A percentile compares a stretch with the other conserved stretches of the same genome.
These are phyloP conservation scores for Neonectria faginata DNA, from an alignment of 2,329 filamentous ascomycete species.

Conservation along the genomic window DNA sequence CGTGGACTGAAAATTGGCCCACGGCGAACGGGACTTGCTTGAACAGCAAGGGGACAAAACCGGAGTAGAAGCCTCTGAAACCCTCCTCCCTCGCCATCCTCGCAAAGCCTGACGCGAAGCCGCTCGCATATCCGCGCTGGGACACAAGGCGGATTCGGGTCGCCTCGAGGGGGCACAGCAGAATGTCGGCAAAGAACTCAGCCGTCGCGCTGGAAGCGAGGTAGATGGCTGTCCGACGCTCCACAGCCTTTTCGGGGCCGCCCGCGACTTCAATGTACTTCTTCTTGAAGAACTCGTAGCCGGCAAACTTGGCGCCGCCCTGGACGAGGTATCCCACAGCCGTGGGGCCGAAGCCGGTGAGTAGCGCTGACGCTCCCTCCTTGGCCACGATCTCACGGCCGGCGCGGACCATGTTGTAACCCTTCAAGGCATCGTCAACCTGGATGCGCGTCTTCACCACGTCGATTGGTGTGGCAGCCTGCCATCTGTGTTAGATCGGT, in stretches of 20 bases:
- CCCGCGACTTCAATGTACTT: slow-evolving; percentile 79
- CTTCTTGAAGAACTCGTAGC: slow-evolving; percentile 96
- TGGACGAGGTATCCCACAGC: slow-evolving; percentile 90
- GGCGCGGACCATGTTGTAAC: slow-evolving; percentile 83
- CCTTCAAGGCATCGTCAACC: slow-evolving; percentile 87
- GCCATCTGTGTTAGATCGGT: slow-evolving; percentile 11
- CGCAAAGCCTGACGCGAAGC: slow-evolving; percentile 77
- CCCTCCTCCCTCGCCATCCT: slow-evolving; percentile 83
- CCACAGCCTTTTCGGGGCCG: slow-evolving; percentile 58
- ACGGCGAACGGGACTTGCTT: slow-evolving; percentile 95
- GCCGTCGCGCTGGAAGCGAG: slow-evolving; percentile 76
- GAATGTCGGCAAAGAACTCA: slow-evolving; percentile 80
- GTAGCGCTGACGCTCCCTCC: slow-evolving; percentile 82
- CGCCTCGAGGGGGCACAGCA: slow-evolving; percentile 91
- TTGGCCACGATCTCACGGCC: slow-evolving; percentile 81
- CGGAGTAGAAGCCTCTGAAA: slow-evolving; percentile 86
- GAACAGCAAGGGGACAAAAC: slow-evolving; percentile 87
- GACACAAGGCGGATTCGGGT: slow-evolving; percentile 83
- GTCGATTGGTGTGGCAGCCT: slow-evolving; percentile 66
- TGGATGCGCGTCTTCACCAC: slow-evolving; percentile 94
- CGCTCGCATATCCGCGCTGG: slow-evolving; percentile 80
- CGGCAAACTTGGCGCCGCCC: slow-evolving; percentile 90
- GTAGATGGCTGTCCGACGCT: slow-evolving; percentile 71
- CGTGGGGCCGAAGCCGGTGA: slow-evolving; percentile 87
- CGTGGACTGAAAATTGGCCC: slow-evolving; percentile 93